Conservation (phyloP, 2,329 filamentous ascomycete species). For the Colletotrichum sp. region DNA sequence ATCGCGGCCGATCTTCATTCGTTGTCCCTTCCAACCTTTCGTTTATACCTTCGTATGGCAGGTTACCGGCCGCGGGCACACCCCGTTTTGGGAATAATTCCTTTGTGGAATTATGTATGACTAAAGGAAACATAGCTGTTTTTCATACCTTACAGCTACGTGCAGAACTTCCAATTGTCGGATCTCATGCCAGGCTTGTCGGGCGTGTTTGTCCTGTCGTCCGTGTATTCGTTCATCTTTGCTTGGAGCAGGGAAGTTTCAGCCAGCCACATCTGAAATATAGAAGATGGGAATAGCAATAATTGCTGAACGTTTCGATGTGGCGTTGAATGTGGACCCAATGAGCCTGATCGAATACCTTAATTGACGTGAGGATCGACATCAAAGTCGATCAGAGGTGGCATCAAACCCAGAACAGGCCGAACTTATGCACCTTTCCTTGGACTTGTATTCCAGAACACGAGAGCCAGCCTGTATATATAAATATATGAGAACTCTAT, state of each 20-base stretch:
- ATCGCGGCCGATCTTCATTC: background rate
- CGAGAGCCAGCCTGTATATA: background rate
- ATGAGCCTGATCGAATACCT: background rate
- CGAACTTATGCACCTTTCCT: background rate
- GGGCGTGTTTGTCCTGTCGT: background rate
- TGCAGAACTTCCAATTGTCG: accelerated
- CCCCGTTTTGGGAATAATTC: accelerated
- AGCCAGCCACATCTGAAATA: no score
- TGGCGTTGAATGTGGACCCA: background rate
- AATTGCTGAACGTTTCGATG: background rate
- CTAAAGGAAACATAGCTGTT: accelerated
- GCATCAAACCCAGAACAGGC: accelerated
- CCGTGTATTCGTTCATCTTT: background rate
- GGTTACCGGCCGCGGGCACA: no score
- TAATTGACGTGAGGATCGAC: background rate
- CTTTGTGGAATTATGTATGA: no score
- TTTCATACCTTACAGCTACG: background rate
- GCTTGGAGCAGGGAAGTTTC: background rate
- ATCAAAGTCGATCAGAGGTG: background rate
- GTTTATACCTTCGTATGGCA: no score
- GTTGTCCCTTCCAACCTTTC: no score
- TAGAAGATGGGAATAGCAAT: background rate
- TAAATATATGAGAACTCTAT: background rate
- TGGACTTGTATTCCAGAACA: background rate
- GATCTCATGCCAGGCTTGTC: background rate